Base-by-base conservation (phyloP, 805 yeast species). In the Cyberlindnera veronae region DNA sequence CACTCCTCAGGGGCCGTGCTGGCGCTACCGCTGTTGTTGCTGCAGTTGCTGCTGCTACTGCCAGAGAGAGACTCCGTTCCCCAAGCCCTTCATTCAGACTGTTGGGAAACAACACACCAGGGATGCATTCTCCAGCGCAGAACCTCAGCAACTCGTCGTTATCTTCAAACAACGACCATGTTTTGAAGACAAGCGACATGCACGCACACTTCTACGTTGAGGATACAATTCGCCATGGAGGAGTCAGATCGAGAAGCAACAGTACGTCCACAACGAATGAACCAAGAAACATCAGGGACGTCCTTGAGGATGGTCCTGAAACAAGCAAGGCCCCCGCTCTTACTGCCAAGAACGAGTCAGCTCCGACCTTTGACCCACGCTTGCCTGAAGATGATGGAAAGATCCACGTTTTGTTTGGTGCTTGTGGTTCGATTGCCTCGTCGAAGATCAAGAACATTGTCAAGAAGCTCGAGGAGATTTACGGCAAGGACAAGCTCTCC, bases 361-460 rank as follows among this genome's bases (percentile, higher is more conserved):
- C 66, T 17, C 60, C 71, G 11, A 77, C 76, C 49, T 65, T 76
- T 33, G 90, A 84, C 54, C 77, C 82, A 4, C 68, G 83, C 10
- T 62, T 80, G 44, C 83, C 84, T 3, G 77, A 83, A 60, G 95
- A 88, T 58, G 97, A 89, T 62, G 91, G 88, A 11, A 89, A 88
- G 58, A 71, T 86, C 44, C 97, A 89, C 64, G 80, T 89, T 29
- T 67, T 89, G 43, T 68, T 89, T 44, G 96, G 93, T 11, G 89
- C 89, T 26, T 87, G 95, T 22, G 97, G 97, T 3, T 81, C 93
- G 4, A 81, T 87, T 20, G 91, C 95, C 17, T 81, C 91, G 4
- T 76, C 81, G 45, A 87, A 89, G 61, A 79, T 89, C 34, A 87
- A 89, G 21, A 54, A 76, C 48, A 84, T 90, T 39, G 81, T 89